These are phyloP conservation scores for Xylaria multiplex DNA, from an alignment of 2,329 filamentous ascomycete genomes.

Conservation along the genomic window DNA sequence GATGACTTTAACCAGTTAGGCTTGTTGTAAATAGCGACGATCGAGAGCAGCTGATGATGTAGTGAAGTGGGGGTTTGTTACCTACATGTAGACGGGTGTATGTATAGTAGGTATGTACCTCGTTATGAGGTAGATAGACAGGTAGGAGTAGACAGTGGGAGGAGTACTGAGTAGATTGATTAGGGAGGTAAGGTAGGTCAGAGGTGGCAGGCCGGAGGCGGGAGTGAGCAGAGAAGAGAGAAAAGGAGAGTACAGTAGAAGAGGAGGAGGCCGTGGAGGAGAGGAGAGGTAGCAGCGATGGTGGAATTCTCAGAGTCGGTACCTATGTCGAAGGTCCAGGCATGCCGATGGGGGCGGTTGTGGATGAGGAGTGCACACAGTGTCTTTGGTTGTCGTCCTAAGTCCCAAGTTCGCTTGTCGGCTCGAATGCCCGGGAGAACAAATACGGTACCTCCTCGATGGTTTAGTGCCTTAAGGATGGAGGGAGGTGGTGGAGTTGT, in stretches of 20 bases:
- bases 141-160: slow-evolving; percentile 13
- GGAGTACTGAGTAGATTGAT: not conserved
- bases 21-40: slow-evolving; percentile 35
- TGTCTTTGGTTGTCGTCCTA: slow-evolving; percentile 24
- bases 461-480: slow-evolving; percentile 28
- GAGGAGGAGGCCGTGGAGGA: slow-evolving; percentile 14
- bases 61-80: slow-evolving; percentile 33
- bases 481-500: slow-evolving; percentile 33
- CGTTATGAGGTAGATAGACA: slow-evolving; percentile 21
- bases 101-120: slow-evolving; percentile 20
- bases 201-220: not conserved
- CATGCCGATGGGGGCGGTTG: slow-evolving; percentile 34
- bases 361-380: slow-evolving; percentile 36
- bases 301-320: slow-evolving; percentile 32
- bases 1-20: slow-evolving; percentile 36
- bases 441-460: slow-evolving; percentile 25
- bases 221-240: not conserved
- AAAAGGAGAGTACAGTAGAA: not conserved
- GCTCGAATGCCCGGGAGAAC: slow-evolving; percentile 26
- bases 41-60: slow-evolving; percentile 34
- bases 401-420: slow-evolving; percentile 32
- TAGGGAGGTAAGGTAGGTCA: not conserved
- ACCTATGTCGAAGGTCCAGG: slow-evolving; percentile 33
- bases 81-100: slow-evolving; percentile 23
- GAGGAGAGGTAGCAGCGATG: slow-evolving; percentile 24